Evolutionary conservation across 768 basidiomycete species (phyloP), one percentile per base, ranked within the genome.

Genomic region (Tephrocybe rancida): DNA sequence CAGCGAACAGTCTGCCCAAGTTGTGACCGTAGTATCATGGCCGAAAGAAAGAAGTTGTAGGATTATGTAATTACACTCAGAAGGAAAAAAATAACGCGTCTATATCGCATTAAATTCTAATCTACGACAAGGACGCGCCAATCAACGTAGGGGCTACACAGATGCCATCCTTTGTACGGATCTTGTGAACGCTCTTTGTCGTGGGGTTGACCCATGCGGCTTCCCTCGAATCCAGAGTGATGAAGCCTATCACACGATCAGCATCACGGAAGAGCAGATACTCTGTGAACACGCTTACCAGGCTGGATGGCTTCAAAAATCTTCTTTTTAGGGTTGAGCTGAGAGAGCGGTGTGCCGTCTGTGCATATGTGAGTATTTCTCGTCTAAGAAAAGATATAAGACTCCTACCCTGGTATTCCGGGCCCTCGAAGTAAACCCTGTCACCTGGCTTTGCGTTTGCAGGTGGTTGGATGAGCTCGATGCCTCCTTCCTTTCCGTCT

Each of bases 321-420:
- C 75, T 98, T 99, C 78, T 97, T 98, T 76, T 98, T 99, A 11
- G 97, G 97, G 71, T 98, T 98, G 52, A 99, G 77, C 64, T 95
- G 93, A 6, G 88, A 64, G 21, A 96, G 73, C 0, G 95, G 90
- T 18, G 76, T 80, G 0, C 79, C 78, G 61, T 75, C 88, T 88
- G 46, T 19, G 25, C 35, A 46, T 38, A 24, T 57, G 9, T 53
- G 21, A 58, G 21, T 5, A 50, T 48, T 8, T 22, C 7, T 37
- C 14, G 26, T 41, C 41, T 8, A n/a, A 18, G 22, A 29, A 5
- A 27, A 5, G 24, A 10, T 26, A 43, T 2, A 30, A 13, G 42
- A 13, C 35, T 54, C 85, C 55, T 61, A 93, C 90, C 79, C 72
- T 94, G 90, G 65, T 84, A 95, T 59, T 92, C 87, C 19, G 83